Evolutionary conservation across 2,329 filamentous ascomycete genomes (phyloP).

Genomic region (Salinomyces thailandicus): DNA sequence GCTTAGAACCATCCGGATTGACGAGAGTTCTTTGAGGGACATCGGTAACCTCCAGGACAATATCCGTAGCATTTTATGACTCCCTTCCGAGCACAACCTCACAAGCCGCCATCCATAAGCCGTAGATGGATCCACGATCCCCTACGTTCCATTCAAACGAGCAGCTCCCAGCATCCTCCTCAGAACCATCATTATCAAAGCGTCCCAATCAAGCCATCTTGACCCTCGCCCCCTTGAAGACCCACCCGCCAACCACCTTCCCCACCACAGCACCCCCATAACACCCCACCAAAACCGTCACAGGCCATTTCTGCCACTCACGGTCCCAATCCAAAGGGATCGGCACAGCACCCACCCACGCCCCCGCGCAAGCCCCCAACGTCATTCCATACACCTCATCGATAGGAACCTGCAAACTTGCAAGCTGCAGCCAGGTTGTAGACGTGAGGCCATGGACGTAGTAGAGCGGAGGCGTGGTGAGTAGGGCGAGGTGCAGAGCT

Average conservation of each 20-base stretch:
- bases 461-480: slow-evolving; percentile 68
- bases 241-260: slow-evolving; percentile 46
- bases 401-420: slow-evolving; percentile 59
- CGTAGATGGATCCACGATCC: too few species aligned
- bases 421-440: slow-evolving; percentile 57
- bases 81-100: too few species aligned
- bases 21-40: too few species aligned
- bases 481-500: slow-evolving; percentile 68
- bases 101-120: too few species aligned
- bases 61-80: too few species aligned
- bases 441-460: slow-evolving; percentile 75
- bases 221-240: slow-evolving; percentile 37
- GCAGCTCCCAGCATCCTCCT: too few species aligned
- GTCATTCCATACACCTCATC: slow-evolving; percentile 78
- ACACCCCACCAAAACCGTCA: slow-evolving; percentile 75
- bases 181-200: background rate
- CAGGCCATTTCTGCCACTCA: slow-evolving; percentile 98
- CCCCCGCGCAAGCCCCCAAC: slow-evolving; percentile 67
- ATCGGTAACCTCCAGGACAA: too few species aligned
- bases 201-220: slow-evolving; percentile 17
- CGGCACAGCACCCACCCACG: slow-evolving; percentile 87
- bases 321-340: slow-evolving; percentile 97
- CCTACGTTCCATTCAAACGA: too few species aligned
- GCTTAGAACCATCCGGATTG: too few species aligned
- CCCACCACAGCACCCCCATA: slow-evolving; percentile 71